Percentiles rank a stretch among this genome's conserved stretches.
These are phyloP conservation scores for Neoboletus magnificus DNA, from an alignment of 768 basidiomycete genomes.

Conservation along the genomic window DNA sequence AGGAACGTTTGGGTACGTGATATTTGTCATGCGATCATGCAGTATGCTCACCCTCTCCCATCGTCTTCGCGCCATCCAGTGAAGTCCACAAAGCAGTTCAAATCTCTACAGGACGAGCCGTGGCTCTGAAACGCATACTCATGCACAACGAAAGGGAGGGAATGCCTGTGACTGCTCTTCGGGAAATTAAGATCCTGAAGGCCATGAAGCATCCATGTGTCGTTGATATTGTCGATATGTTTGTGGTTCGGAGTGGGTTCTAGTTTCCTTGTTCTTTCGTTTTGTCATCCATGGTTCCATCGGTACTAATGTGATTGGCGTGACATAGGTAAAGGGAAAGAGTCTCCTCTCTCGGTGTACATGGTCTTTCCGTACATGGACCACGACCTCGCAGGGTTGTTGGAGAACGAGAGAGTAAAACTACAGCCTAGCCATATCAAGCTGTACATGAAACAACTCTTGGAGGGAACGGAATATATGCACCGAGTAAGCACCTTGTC, in stretches of 20 bases:
- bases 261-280: background rate
- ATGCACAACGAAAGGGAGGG: constrained; percentile 98
- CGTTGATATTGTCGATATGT: constrained; percentile 89
- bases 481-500: constrained; percentile 65
- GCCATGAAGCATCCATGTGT: constrained; percentile 82
- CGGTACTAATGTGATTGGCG: constrained; percentile 1
- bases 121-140: constrained; percentile 91
- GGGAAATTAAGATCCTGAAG: constrained; percentile 97
- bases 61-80: constrained; percentile 36
- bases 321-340: constrained; percentile 48
- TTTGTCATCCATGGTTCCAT: background rate
- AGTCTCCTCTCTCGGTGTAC: constrained; percentile 76
- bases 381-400: constrained; percentile 91
- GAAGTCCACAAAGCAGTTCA: constrained; percentile 90
- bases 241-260: constrained; percentile 71
- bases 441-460: constrained; percentile 90
- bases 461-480: constrained; percentile 97
- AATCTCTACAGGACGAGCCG: constrained; percentile 52
- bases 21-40: background rate
- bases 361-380: constrained; percentile 99
- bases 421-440: constrained; percentile 86
- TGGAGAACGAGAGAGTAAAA: constrained; percentile 89
- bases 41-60: constrained; percentile 7
- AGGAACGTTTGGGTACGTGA: constrained; percentile 89
- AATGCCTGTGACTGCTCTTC: constrained; percentile 92